Conservation (phyloP, 495 filamentous ascomycete genomes). For the Elaphomyces granulatus region DNA sequence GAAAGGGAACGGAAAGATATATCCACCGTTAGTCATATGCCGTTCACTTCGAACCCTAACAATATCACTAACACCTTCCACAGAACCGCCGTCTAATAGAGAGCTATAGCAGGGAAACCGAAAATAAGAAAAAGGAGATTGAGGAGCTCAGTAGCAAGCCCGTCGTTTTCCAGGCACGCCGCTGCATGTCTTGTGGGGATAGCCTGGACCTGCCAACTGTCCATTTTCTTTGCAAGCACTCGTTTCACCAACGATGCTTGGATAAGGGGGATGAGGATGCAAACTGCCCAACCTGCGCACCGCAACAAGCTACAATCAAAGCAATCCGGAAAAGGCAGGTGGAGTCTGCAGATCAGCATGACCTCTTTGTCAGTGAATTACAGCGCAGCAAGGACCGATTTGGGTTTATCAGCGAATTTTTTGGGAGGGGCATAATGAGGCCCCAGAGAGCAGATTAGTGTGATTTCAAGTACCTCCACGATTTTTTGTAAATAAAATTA, state of each 20-base stretch:
- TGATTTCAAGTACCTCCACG: no score
- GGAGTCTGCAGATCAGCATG: conserved; percentile 77
- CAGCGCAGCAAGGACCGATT: conserved; percentile 71
- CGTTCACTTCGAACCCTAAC: neutral
- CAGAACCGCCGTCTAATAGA: conserved; percentile 70
- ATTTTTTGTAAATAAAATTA: no score
- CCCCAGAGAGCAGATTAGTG: conserved; percentile 20
- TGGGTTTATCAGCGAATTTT: conserved; percentile 81
- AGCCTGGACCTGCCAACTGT: conserved; percentile 74
- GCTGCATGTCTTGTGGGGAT: conserved; percentile 65
- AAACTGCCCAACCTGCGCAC: conserved; percentile 75
- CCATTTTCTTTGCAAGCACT: conserved; percentile 94
- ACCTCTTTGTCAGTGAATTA: conserved; percentile 73
- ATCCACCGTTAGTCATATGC: conserved; percentile 31
- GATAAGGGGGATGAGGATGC: conserved; percentile 49
- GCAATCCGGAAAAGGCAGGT: conserved; percentile 77
- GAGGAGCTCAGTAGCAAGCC: conserved; percentile 62
- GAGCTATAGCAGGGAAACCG: conserved; percentile 77
- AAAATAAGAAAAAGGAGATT: conserved; percentile 62
- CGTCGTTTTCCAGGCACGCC: conserved; percentile 73
- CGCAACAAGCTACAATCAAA: conserved; percentile 69
- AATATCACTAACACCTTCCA: conserved; percentile 8
- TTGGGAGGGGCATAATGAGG: conserved; percentile 81
- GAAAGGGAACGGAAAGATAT: conserved; percentile 80
- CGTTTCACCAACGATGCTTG: conserved; percentile 82